Conservation (phyloP, 148 eudicot genomes). For the Nyssa sinensis region DNA sequence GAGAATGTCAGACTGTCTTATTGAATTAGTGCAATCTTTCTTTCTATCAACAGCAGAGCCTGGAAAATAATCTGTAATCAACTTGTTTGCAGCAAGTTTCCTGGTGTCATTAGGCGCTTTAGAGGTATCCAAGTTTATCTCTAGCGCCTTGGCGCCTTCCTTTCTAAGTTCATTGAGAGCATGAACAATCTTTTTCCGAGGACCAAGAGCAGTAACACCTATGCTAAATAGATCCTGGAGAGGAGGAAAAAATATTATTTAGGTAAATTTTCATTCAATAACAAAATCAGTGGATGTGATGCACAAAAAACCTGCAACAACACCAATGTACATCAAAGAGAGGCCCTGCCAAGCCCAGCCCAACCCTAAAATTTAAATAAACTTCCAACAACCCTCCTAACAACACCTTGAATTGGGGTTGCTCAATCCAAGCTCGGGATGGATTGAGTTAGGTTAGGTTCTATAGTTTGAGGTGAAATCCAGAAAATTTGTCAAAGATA, state of each 20-base stretch:
- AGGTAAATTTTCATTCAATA: neutral
- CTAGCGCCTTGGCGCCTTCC: conserved; percentile 24
- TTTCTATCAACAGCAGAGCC: conserved; percentile 36
- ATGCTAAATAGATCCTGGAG: conserved; percentile 75
- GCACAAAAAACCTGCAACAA: neutral
- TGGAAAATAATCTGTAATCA: conserved; percentile 80
- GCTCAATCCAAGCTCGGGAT: conserved; percentile 5
- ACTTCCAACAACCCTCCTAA: neutral
- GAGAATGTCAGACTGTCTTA: conserved; percentile 18
- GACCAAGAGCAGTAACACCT: conserved; percentile 90
- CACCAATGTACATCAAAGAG: neutral
- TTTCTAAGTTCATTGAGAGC: conserved; percentile 59
- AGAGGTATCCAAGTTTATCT: conserved; percentile 29
- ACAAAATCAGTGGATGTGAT: neutral
- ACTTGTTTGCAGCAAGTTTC: conserved; percentile 49
- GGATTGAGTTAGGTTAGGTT: neutral
- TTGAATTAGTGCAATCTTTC: conserved; percentile 25
- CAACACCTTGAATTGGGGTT: neutral
- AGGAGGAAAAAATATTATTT: neutral
- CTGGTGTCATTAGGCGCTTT: conserved; percentile 27
- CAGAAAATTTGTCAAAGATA: neutral
- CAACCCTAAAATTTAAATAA: neutral
- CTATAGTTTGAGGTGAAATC: neutral
- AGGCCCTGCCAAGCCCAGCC: neutral
- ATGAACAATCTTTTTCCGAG: conserved; percentile 81